These are phyloP conservation scores for Novymonas esmeraldas DNA, from an alignment of 208 protist genomes.

Conservation along the genomic window DNA sequence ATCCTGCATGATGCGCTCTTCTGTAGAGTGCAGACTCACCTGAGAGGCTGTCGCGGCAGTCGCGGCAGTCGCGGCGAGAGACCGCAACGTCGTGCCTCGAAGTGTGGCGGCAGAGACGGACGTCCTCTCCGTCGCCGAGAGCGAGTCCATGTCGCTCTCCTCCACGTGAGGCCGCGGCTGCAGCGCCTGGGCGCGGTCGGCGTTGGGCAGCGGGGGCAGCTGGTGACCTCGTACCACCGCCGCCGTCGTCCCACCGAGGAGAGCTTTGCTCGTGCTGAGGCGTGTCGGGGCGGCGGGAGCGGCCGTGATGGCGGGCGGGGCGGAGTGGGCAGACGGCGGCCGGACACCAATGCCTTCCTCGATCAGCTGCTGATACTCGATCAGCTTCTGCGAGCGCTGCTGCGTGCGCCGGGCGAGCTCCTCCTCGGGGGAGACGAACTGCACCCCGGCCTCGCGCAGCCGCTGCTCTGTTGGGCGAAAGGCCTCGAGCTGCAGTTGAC, in stretches of 20 bases:
- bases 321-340: neutral
- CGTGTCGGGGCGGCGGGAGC: neutral
- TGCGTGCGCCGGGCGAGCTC: conserved; percentile 69
- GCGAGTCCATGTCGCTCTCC: neutral
- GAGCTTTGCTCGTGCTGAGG: no score
- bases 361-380: conserved; percentile 84
- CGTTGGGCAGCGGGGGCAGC: conserved; percentile 1
- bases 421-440: conserved; percentile 67
- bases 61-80: neutral
- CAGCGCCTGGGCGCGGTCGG: neutral
- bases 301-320: neutral
- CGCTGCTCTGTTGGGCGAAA: conserved; percentile 78
- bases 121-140: neutral
- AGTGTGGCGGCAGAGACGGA: neutral
- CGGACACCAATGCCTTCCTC: conserved; percentile 33
- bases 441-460: conserved; percentile 60
- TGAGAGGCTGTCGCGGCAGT: neutral
- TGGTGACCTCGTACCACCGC: neutral
- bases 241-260: neutral
- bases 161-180: neutral
- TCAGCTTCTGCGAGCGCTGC: conserved; percentile 65
- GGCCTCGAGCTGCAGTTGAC: conserved; percentile 49
- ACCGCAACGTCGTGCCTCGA: neutral
- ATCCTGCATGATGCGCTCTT: conserved; percentile 22
- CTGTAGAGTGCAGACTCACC: conserved; percentile 21